phyloP scores from a whole-genome alignment of 2,329 filamentous ascomycete genomes.

The Epichloe sp. region DNA sequence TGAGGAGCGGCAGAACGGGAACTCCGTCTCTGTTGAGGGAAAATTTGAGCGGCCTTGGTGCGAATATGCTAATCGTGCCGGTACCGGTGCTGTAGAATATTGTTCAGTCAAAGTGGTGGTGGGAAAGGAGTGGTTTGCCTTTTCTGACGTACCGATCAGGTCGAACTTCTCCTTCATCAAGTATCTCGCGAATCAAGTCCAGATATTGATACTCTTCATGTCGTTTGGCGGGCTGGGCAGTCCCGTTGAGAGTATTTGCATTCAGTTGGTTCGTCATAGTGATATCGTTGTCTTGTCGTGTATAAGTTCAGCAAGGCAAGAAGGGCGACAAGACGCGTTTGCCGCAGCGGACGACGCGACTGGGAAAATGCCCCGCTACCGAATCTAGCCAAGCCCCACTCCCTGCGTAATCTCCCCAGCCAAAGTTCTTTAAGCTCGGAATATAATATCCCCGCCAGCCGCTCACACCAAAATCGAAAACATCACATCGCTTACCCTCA shows the following conservation, averaged over 20 bases:
- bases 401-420: background rate
- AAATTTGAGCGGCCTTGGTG: conserved; percentile 78
- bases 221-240: background rate
- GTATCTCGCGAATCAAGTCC: conserved; percentile 72
- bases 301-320: background rate
- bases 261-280: conserved; percentile 2
- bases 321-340: background rate
- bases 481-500: conserved; percentile 9
- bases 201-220: conserved; percentile 96
- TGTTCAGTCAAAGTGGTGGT: background rate
- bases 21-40: conserved; percentile 49
- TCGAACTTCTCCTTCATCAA: conserved; percentile 71
- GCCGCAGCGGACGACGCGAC: conserved; percentile 3
- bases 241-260: background rate
- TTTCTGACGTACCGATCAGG: conserved; percentile 56
- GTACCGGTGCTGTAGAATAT: conserved; percentile 61
- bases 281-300: background rate
- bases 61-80: conserved; percentile 81
- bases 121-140: background rate
- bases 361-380: background rate
- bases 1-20: conserved; percentile 79
- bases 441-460: background rate
- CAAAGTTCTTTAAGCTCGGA: background rate
- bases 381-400: background rate
- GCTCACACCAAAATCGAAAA: background rate